phyloP scores from a whole-genome alignment of 257 asterid species.

The Ilex aquifolium region DNA sequence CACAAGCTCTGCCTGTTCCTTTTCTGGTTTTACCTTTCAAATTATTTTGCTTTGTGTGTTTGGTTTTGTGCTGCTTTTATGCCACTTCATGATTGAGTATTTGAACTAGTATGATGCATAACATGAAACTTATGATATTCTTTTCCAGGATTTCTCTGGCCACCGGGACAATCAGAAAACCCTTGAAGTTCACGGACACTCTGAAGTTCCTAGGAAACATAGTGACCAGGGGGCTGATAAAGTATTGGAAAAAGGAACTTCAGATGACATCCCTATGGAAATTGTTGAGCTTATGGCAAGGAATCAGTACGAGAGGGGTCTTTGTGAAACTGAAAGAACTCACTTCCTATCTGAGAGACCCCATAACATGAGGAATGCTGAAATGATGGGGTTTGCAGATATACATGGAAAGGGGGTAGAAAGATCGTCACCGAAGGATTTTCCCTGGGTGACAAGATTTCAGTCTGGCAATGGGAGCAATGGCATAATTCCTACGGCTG shows the following conservation, averaged over 20 bases:
- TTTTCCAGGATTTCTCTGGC: conserved; percentile 6
- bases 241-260: conserved; percentile 27
- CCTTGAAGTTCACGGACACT: conserved; percentile 3
- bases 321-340: conserved; percentile 27
- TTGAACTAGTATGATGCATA: not conserved
- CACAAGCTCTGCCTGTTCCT: not conserved
- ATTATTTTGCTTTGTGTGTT: too few species aligned
- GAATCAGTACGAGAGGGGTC: conserved; percentile 59
- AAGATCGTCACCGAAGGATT: conserved; percentile 7
- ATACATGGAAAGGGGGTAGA: conserved; percentile 17
- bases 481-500: conserved; percentile 14
- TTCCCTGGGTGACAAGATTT: conserved; percentile 18
- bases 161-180: conserved; percentile 11
- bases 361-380: not conserved
- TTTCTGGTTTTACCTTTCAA: not conserved
- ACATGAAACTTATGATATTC: not conserved
- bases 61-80: not conserved
- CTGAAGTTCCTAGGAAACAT: conserved; percentile 15
- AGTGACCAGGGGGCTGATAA: conserved; percentile 21
- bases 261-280: conserved; percentile 84
- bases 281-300: conserved; percentile 72
- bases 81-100: not conserved
- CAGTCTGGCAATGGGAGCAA: conserved; percentile 23
- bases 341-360: conserved; percentile 17
- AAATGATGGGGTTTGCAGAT: conserved; percentile 19